phyloP scores from a whole-genome alignment of 441 rosid genomes.

The Adansonia madagascariensis region DNA sequence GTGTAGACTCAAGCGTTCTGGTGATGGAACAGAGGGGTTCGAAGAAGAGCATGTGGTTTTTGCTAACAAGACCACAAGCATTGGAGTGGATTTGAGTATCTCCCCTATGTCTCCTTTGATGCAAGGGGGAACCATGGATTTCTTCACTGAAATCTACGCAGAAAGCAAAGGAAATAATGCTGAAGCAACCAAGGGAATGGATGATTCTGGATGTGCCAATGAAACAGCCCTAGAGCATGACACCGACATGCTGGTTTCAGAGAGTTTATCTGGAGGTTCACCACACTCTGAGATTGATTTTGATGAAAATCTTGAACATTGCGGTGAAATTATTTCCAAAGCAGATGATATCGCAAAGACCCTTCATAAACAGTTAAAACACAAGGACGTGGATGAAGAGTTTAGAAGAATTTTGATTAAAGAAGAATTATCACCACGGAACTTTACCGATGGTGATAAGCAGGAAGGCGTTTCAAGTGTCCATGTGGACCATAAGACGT shows the following conservation, averaged over 20 bases:
- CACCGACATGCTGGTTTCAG: slow-evolving; percentile 31
- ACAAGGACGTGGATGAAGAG: slow-evolving; percentile 25
- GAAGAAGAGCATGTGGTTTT: slow-evolving; percentile 10
- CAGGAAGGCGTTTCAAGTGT: slow-evolving; percentile 28
- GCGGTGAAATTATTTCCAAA: slow-evolving; percentile 12
- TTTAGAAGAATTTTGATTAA: slow-evolving; percentile 14
- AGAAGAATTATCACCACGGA: slow-evolving; percentile 28
- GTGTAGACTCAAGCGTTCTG: slow-evolving; percentile 24
- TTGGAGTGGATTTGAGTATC: slow-evolving; percentile 21
- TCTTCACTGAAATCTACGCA: slow-evolving; percentile 51
- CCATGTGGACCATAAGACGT: slow-evolving; percentile 29
- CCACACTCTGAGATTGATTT: slow-evolving; percentile 46
- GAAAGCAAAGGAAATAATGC: slow-evolving; percentile 35
- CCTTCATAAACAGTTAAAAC: slow-evolving; percentile 25
- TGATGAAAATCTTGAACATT: slow-evolving; percentile 30
- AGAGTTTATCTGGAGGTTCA: slow-evolving; percentile 43
- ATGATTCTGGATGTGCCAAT: slow-evolving; percentile 16
- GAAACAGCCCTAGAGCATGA: slow-evolving; percentile 27
- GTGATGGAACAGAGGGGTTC: slow-evolving; percentile 22
- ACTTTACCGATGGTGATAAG: slow-evolving; percentile 27
- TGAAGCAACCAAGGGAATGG: slow-evolving; percentile 27
- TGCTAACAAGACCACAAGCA: slow-evolving; percentile 9
- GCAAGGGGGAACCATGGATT: slow-evolving; percentile 36
- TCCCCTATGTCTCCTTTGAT: slow-evolving; percentile 20
- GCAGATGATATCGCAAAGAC: not conserved